These are phyloP conservation scores for Paramyrothecium sp. DNA, from an alignment of 2,329 filamentous ascomycete species.

Conservation along the genomic window DNA sequence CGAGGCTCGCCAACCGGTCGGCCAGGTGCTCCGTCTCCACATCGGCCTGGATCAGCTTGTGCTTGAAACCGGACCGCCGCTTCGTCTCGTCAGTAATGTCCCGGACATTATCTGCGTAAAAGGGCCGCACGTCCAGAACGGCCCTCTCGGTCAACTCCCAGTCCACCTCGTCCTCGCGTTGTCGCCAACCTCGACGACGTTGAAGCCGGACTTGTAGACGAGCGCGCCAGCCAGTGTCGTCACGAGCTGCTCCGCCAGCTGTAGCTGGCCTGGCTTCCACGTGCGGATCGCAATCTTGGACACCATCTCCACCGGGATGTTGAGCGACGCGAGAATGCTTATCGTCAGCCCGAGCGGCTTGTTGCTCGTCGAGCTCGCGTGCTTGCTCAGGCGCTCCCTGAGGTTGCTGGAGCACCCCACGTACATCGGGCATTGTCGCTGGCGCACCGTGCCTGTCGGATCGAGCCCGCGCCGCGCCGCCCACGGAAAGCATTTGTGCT, in stretches of 20 bases:
- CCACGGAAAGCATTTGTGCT: too few relatives aligned
- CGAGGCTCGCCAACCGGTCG: too few relatives aligned
- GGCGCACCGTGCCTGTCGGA: background rate
- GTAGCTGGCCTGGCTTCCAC: conserved; percentile 4
- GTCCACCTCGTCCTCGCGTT: too few relatives aligned
- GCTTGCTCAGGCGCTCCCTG: background rate
- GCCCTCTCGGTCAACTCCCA: too few relatives aligned
- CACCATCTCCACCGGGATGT: background rate
- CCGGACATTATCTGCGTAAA: too few relatives aligned
- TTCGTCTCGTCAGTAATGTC: too few relatives aligned
- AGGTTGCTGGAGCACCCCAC: conserved; percentile 9
- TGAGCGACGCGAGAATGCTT: background rate
- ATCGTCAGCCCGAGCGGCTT: conserved; percentile 5
- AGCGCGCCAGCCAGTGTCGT: conserved; percentile 5
- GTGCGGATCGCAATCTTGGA: background rate
- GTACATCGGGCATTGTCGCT: conserved; percentile 9
- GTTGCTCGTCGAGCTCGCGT: background rate
- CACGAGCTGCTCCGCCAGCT: conserved; percentile 9
- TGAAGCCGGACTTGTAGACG: conserved; percentile 10
- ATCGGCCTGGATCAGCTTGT: too few relatives aligned
- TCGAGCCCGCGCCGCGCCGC: too few relatives aligned
- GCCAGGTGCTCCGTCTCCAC: too few relatives aligned
- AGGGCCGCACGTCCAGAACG: too few relatives aligned
- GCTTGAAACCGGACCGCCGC: too few relatives aligned
- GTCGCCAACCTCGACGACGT: conserved; percentile 5